Evolutionary conservation across 1,284 basidiomycete species (phyloP).

Genomic region (Melampsora americana): DNA sequence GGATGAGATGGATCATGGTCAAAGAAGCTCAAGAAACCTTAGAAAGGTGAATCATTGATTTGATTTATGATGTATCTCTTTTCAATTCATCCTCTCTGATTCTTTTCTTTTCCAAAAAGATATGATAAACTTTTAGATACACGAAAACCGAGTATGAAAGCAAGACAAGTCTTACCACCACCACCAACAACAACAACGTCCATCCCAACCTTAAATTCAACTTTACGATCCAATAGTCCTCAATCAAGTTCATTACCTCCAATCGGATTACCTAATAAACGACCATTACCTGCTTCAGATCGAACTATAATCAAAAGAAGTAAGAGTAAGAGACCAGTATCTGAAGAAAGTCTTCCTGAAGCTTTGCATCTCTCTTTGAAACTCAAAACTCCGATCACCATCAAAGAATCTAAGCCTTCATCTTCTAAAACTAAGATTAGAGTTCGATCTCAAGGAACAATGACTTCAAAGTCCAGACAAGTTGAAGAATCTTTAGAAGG

Average conservation of each 20-base stretch:
- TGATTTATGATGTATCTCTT: not conserved
- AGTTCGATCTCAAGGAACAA: too few species aligned
- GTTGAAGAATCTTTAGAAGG: not conserved
- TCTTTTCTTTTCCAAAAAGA: constrained; percentile 2
- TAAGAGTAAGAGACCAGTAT: too few species aligned
- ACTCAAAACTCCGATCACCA: not conserved
- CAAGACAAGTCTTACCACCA: not conserved
- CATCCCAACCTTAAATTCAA: too few species aligned
- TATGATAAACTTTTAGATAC: constrained; percentile 41
- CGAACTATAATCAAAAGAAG: too few species aligned
- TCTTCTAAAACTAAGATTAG: too few species aligned
- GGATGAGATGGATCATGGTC: constrained; percentile 40
- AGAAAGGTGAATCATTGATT: constrained; percentile 10
- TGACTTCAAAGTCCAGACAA: not conserved
- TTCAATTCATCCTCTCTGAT: too few species aligned
- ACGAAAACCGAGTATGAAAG: constrained; percentile 12
- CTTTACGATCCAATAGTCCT: not conserved
- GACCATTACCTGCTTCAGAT: too few species aligned
- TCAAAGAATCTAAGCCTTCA: not conserved
- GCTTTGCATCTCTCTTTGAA: too few species aligned
- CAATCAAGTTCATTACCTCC: not conserved
- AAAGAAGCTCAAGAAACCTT: constrained; percentile 43
- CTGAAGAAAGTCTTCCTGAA: too few species aligned
- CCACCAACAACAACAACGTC: not conserved
- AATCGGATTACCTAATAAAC: not conserved